Evolutionary conservation across 495 filamentous ascomycete species (phyloP).

Genomic region (Penicillium flavigenum): DNA sequence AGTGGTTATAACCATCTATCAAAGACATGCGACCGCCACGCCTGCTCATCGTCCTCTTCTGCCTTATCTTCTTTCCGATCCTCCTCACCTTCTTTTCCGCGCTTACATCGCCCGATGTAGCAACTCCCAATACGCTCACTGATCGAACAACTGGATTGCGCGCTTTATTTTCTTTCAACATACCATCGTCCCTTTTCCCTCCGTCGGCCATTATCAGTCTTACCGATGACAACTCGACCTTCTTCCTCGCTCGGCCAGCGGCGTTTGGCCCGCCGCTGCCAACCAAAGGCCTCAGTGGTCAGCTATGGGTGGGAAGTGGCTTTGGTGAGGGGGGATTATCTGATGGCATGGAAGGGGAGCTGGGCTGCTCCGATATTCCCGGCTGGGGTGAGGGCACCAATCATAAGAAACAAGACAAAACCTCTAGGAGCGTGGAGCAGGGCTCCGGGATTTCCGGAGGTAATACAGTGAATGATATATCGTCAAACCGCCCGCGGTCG

Average conservation of each 20-base stretch:
- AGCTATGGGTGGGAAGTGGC: conserved; percentile 86
- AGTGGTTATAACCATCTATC: conserved; percentile 9
- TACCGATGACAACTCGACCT: conserved; percentile 96
- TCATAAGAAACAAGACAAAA: conserved; percentile 33
- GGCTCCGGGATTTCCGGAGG: conserved; percentile 30
- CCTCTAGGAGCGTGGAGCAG: conserved; percentile 30
- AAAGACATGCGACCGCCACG: conserved; percentile 56
- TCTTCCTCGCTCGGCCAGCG: conserved; percentile 88
- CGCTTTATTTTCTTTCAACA: conserved; percentile 62
- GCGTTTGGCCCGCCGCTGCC: conserved; percentile 87
- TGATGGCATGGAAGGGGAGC: conserved; percentile 68
- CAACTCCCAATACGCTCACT: conserved; percentile 41
- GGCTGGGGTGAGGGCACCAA: conserved; percentile 69
- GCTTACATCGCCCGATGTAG: conserved; percentile 43
- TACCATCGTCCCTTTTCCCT: conserved; percentile 79
- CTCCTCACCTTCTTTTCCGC: conserved; percentile 52
- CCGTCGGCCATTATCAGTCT: conserved; percentile 93
- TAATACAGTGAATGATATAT: conserved; percentile 25
- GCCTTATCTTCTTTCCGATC: conserved; percentile 55
- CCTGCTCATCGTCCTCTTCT: conserved; percentile 52
- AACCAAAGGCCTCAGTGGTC: conserved; percentile 72
- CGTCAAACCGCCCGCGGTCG: conserved; percentile 26
- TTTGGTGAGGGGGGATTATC: conserved; percentile 70
- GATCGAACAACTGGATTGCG: conserved; percentile 47
- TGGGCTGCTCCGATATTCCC: conserved; percentile 97